Evolutionary conservation across 805 yeast genomes (phyloP), one percentile per base, ranked within the genome.

Genomic region (Candida odintsovae): DNA sequence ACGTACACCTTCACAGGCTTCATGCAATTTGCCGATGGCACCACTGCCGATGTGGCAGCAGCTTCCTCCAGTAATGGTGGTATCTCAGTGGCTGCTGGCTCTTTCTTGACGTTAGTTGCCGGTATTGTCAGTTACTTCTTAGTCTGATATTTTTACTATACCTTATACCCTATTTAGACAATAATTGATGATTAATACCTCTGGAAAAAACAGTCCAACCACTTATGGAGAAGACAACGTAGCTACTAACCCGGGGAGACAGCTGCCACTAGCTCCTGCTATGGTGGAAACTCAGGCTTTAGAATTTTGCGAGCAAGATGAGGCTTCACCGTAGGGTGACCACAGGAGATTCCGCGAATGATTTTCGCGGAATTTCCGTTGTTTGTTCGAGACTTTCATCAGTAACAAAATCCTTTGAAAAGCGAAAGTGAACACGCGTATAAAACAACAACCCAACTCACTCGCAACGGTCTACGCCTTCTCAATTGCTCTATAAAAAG

Each of bases 341-440:
- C 31, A 2, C n/a, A 3, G 7, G 12, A n/a, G n/a, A 16, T 33
- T 33, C 10, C 36, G 36, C 36, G 36, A 16, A 33, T 31, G 15
- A 33, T 31, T 31, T 31, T n/a, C 36, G 31, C 31, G 31, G 31
- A 28, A 4, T 25, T 25, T 25, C 28, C 12, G 28, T 4, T 25
- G 28, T 25, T 25, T 33, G 36, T 18, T 33, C 36, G 36, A 31
- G 39, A 37, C 21, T 37, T 37, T 37, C 25, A 16, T 21, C 26
- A 33, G 36, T 40, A 40, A 36, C 31, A 12, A 35, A 44, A 40
- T 40, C 41, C 41, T 25, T 40, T 31, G 39, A 36, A 44, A 42
- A 44, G 28, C 38, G 5, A 41, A 43, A 50, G 47, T 47, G 46
- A 50, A 48, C 53, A 48, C 53, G 50, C 50, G 48, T 43, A 31